These are phyloP conservation scores for Cymbopogon citratus DNA, from an alignment of 176 grass and related monocot species.

Conservation along the genomic window DNA sequence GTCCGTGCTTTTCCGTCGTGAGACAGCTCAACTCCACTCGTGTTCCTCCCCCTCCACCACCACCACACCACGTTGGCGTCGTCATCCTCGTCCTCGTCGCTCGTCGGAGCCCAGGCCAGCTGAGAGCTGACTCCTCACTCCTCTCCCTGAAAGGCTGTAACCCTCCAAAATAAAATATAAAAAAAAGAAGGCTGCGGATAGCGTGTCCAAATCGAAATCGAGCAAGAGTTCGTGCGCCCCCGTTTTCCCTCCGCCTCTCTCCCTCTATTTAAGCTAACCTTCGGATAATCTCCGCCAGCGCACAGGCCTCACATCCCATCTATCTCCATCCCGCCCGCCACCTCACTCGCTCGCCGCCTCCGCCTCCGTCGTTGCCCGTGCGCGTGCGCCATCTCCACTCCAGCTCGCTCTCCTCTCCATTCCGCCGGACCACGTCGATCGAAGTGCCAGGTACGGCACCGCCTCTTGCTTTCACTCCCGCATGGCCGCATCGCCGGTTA, in stretches of 20 bases:
- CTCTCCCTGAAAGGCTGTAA: background rate
- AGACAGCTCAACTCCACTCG: background rate
- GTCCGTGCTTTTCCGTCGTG: background rate
- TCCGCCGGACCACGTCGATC: background rate
- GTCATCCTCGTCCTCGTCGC: too few relatives aligned
- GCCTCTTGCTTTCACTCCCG: background rate
- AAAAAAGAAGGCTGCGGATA: background rate
- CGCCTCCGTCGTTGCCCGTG: background rate
- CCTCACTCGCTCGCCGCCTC: background rate
- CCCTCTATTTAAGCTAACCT: background rate
- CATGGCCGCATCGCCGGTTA: background rate
- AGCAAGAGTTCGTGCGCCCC: background rate
- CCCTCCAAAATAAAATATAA: background rate
- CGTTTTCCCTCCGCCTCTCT: background rate
- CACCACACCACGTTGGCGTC: background rate
- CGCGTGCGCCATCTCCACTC: background rate
- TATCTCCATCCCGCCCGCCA: background rate
- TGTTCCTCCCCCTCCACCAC: background rate
- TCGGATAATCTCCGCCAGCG: background rate
- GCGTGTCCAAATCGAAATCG: conserved; percentile 18
- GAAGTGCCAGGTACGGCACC: background rate
- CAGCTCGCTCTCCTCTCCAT: background rate
- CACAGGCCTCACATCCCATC: background rate
- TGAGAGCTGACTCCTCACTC: background rate
- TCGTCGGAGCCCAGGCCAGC: background rate